Conservation (phyloP, 225 moss, liverwort and hornwort genomes). For the Physcomitrium patens region DNA sequence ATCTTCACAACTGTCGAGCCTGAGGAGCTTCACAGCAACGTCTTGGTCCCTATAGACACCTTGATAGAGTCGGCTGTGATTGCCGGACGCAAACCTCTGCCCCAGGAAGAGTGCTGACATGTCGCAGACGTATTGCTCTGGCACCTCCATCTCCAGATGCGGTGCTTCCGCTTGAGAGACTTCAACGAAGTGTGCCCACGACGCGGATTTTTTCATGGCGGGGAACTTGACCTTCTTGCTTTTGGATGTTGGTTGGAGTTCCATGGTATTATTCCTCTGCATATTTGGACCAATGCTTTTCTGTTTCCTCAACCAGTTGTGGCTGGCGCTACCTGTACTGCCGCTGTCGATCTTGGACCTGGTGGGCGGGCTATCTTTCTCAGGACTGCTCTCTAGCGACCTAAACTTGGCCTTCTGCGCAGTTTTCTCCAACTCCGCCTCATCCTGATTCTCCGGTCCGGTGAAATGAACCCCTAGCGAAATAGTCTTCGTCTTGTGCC, state of each 20-base stretch:
- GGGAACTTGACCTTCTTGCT: constrained; percentile 39
- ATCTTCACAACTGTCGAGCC: constrained; percentile 61
- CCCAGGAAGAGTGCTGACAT: constrained; percentile 76
- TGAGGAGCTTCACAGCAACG: constrained; percentile 81
- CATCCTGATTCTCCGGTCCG: constrained; percentile 21
- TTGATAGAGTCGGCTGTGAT: constrained; percentile 79
- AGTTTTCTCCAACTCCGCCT: constrained; percentile 11
- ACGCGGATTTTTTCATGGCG: constrained; percentile 44
- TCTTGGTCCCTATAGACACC: constrained; percentile 75
- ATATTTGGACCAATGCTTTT: constrained; percentile 18
- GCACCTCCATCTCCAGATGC: constrained; percentile 52
- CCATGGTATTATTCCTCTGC: constrained; percentile 38
- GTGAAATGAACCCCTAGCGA: constrained; percentile 45
- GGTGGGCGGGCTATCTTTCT: not conserved
- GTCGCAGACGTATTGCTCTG: constrained; percentile 63
- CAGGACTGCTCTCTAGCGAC: constrained; percentile 54
- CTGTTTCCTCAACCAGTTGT: constrained; percentile 29
- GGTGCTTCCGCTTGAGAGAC: constrained; percentile 30
- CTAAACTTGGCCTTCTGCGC: constrained; percentile 43
- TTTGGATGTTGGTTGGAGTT: not conserved
- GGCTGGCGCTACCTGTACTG: not conserved
- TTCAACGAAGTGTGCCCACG: constrained; percentile 53
- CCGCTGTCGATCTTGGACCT: not conserved
- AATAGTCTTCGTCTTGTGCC: constrained; percentile 41
- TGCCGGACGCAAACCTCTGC: constrained; percentile 76